These are phyloP conservation scores for Heliamphora exappendiculata DNA, from an alignment of 148 eudicot species.

Conservation along the genomic window DNA sequence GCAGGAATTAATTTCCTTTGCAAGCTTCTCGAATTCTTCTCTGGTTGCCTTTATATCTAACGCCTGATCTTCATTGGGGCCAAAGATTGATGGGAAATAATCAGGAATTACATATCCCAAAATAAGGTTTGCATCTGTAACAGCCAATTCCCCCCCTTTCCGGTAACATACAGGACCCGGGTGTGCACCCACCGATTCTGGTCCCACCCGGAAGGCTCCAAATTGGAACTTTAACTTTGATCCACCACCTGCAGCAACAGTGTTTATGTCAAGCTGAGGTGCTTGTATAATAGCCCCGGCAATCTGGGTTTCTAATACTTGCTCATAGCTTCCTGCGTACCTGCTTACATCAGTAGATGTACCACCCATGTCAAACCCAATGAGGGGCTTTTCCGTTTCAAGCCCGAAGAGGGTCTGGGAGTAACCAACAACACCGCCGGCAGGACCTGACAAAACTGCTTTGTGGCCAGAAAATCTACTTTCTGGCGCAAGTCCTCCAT, in stretches of 20 bases:
- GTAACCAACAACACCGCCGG: conserved; percentile 98
- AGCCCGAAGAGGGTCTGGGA: conserved; percentile 83
- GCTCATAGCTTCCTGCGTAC: conserved; percentile 88
- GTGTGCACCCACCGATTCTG: conserved; percentile 97
- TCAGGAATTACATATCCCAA: conserved; percentile 88
- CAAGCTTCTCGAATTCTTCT: conserved; percentile 74
- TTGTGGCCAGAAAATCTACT: conserved; percentile 98
- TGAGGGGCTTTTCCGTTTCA: conserved; percentile 91
- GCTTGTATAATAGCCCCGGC: conserved; percentile 96
- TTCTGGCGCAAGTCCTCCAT: conserved; percentile 95
- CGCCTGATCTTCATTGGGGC: conserved; percentile 91
- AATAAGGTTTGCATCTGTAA: conserved; percentile 89
- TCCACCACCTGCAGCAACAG: conserved; percentile 99
- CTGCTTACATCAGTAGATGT: conserved; percentile 99
- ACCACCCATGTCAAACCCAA: conserved; percentile 99
- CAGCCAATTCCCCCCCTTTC: conserved; percentile 93
- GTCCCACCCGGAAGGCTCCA: conserved; percentile 95
- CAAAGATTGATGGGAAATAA: conserved; percentile 88
- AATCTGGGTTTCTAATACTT: conserved; percentile 94
- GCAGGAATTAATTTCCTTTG: conserved; percentile 64
- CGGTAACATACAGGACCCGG: conserved; percentile 98
- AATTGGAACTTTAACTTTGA: conserved; percentile 88
- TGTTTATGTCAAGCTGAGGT: conserved; percentile 97
- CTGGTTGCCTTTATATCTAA: conserved; percentile 67
- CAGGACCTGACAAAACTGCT: conserved; percentile 98